These are phyloP conservation scores for Spatholobus suberectus DNA, from an alignment of 306 rosid species.

Conservation along the genomic window DNA sequence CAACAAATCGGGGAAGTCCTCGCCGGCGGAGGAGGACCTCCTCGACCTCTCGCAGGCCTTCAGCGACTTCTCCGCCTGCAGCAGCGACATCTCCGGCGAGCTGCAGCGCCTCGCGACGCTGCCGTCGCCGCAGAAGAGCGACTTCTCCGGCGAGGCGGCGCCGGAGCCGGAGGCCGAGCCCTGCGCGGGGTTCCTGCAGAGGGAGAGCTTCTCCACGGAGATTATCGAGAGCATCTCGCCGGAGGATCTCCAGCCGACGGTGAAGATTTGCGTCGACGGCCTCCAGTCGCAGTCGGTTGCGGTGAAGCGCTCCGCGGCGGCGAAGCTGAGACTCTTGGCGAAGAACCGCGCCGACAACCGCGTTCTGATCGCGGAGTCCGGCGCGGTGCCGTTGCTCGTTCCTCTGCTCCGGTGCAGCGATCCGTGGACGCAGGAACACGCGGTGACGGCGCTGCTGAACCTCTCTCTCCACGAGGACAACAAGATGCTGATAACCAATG, in stretches of 20 bases:
- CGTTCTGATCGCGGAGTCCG: conserved; percentile 84
- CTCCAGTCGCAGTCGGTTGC: conserved; percentile 76
- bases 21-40: conserved; percentile 61
- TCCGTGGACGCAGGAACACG: conserved; percentile 96
- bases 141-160: neutral
- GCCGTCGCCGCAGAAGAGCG: conserved; percentile 60
- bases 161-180: conserved; percentile 66
- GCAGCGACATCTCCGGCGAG: conserved; percentile 96
- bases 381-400: conserved; percentile 83
- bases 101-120: conserved; percentile 76
- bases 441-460: conserved; percentile 85
- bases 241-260: conserved; percentile 98
- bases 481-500: conserved; percentile 71
- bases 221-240: conserved; percentile 97
- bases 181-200: conserved; percentile 82
- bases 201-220: conserved; percentile 92
- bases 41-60: conserved; percentile 88
- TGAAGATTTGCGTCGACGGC: conserved; percentile 90
- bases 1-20: conserved; percentile 46
- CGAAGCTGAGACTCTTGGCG: conserved; percentile 86
- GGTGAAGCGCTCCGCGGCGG: conserved; percentile 92
- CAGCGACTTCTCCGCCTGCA: conserved; percentile 87
- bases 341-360: conserved; percentile 91
- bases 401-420: conserved; percentile 93
- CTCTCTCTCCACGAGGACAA: conserved; percentile 85